These are phyloP conservation scores for Quercus tomentella DNA, from an alignment of 331 rosid genomes.

Conservation along the genomic window DNA sequence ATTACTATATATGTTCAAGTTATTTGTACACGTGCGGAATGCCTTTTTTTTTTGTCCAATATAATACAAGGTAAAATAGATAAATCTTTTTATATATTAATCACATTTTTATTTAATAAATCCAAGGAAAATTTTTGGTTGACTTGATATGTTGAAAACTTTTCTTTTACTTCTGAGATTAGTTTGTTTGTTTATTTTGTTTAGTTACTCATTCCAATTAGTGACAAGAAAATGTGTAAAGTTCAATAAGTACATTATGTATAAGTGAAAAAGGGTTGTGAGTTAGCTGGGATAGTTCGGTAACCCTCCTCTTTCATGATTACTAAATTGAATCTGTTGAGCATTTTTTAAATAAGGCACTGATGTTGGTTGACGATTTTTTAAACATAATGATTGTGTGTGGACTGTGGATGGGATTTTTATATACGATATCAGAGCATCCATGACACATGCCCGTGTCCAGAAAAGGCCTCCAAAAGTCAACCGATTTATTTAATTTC, in stretches of 20 bases:
- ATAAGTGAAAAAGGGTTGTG: too few relatives aligned
- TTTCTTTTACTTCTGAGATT: constrained; percentile 38
- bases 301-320: neutral
- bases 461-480: neutral
- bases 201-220: too few relatives aligned
- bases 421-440: too few relatives aligned
- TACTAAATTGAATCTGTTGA: neutral
- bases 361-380: too few relatives aligned
- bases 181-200: neutral
- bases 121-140: neutral
- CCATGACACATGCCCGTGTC: neutral
- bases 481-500: neutral
- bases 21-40: too few relatives aligned
- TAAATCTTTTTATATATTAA: neutral
- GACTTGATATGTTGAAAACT: constrained; percentile 48
- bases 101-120: neutral
- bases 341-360: neutral
- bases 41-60: too few relatives aligned
- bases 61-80: constrained; percentile 8
- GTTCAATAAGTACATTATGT: too few relatives aligned
- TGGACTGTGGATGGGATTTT: too few relatives aligned
- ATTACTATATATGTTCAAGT: too few relatives aligned
- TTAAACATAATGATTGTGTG: too few relatives aligned
- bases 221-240: too few relatives aligned
- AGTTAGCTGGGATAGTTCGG: too few relatives aligned